Conservation (phyloP, 345 rosid species). For the Eucalyptus globulus region DNA sequence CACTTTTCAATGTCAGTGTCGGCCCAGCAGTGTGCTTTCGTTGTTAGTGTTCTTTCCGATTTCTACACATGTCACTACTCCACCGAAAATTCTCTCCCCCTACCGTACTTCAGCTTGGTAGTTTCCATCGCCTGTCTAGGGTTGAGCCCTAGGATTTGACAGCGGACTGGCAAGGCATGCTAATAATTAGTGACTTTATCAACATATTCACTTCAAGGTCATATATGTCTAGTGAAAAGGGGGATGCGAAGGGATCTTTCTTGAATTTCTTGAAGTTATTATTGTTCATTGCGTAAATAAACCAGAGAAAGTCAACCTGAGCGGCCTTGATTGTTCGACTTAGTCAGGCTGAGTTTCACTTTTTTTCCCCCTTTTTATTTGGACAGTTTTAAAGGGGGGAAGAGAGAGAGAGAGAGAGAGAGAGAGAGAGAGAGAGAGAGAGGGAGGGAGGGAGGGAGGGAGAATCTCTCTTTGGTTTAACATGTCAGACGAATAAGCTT, state of each 20-base stretch:
- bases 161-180: accelerated
- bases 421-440: too few relatives aligned
- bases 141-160: too few relatives aligned
- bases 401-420: too few relatives aligned
- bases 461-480: neutral
- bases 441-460: too few relatives aligned
- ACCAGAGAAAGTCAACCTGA: neutral
- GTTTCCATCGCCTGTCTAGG: too few relatives aligned
- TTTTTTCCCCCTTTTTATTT: neutral
- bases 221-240: neutral
- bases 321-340: slow-evolving; percentile 1
- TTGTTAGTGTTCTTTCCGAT: too few relatives aligned
- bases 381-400: neutral
- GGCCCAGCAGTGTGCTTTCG: too few relatives aligned
- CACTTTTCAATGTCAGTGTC: too few relatives aligned
- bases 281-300: neutral
- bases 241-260: neutral
- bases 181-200: neutral
- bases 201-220: neutral
- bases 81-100: too few relatives aligned
- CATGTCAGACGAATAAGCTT: neutral
- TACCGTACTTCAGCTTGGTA: too few relatives aligned
- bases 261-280: neutral
- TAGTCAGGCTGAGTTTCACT: neutral
- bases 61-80: too few relatives aligned